Conservation (phyloP, 129 eudicot genomes). For the Arctium minus region DNA sequence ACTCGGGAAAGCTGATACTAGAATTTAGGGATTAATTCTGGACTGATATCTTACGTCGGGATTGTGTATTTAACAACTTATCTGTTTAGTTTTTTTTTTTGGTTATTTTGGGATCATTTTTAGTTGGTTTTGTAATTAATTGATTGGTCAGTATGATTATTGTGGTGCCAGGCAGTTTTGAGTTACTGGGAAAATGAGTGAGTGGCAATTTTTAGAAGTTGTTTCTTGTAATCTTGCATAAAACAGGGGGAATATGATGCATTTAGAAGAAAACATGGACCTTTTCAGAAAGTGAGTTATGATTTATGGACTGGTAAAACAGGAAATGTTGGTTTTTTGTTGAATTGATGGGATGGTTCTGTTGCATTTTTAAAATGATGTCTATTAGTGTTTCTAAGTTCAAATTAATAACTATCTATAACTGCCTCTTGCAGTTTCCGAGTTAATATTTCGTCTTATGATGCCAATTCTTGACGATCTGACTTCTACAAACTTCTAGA, state of each 20-base stretch:
- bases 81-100: not conserved
- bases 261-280: not conserved
- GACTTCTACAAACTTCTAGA: not conserved
- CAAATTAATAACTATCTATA: conserved; percentile 3
- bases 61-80: not conserved
- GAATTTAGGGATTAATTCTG: conserved; percentile 1
- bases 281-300: conserved; percentile 7
- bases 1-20: conserved; percentile 3
- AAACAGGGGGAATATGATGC: not conserved
- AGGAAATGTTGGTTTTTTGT: not conserved
- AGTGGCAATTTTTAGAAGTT: not conserved
- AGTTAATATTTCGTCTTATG: not conserved
- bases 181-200: not conserved
- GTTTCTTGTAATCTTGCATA: not conserved
- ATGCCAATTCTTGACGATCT: not conserved
- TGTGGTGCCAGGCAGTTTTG: not conserved
- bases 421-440: not conserved
- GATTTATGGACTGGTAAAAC: not conserved
- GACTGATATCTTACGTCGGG: not conserved
- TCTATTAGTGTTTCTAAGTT: not conserved
- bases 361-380: not conserved
- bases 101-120: not conserved
- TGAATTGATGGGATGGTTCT: conserved; percentile 2
- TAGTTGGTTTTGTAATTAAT: not conserved
- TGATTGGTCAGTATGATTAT: not conserved